Percentiles rank a stretch among this genome's conserved stretches.
Evolutionary conservation across 305 asterid species (phyloP).

Genomic region (Fraxinus xanthoxyloides): DNA sequence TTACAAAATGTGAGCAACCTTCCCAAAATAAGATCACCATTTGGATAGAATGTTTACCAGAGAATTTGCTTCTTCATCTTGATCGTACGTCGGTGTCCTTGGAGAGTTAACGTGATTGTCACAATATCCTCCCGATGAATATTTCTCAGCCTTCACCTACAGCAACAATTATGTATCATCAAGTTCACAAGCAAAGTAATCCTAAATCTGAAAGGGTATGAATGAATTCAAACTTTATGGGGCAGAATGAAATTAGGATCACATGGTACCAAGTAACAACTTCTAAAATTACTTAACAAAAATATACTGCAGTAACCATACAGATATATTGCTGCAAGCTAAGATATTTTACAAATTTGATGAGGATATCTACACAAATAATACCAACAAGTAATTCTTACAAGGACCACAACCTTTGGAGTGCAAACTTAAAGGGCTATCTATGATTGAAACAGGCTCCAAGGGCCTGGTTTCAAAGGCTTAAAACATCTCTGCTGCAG

Average conservation of each 20-base stretch:
- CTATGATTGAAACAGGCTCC: neutral
- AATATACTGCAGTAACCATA: neutral
- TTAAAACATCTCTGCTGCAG: neutral
- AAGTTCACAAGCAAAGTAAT: neutral
- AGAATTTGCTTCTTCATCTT: slow-evolving; percentile 68
- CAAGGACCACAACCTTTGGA: neutral
- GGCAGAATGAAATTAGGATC: neutral
- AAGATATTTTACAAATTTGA: neutral
- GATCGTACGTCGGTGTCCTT: slow-evolving; percentile 65
- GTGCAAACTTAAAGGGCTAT: neutral
- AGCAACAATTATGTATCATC: neutral
- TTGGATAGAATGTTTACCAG: slow-evolving; percentile 44
- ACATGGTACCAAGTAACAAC: neutral
- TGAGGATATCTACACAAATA: neutral
- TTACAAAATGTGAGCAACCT: neutral
- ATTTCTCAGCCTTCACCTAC: slow-evolving; percentile 90
- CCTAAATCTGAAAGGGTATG: neutral
- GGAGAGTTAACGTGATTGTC: slow-evolving; percentile 61
- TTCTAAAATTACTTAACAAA: neutral
- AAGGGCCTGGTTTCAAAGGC: neutral
- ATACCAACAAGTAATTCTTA: neutral
- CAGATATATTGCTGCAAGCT: neutral
- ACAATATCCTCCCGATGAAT: slow-evolving; percentile 46
- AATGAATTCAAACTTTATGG: neutral
- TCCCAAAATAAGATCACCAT: neutral